Evolutionary conservation across 495 filamentous ascomycete species (phyloP), one percentile per base, ranked within the genome.

Genomic region (Penicillium antarcticum): DNA sequence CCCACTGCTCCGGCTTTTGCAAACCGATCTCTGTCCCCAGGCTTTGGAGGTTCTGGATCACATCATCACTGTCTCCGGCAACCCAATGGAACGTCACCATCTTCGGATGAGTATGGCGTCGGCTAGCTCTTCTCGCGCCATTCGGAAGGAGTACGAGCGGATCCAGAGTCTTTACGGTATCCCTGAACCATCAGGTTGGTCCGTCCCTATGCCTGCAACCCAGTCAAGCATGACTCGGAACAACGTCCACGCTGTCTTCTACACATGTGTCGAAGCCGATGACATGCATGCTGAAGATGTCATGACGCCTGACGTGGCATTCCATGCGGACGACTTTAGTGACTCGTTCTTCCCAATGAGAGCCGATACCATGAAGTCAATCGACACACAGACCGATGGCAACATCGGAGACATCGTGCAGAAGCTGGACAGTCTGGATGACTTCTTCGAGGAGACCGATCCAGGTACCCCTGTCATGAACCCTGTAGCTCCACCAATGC

Each of bases 171-270:
- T 99, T 17, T 99, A 97, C 64, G 94, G 94, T 41, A 97, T 99
- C 51, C 94, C 94, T 2, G 92, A 97, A 63, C 88, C 90, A 21
- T 92, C 87, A 3, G 94, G 94, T 6, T 99, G 94, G 94, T 91
- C 95, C 1, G 88, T 99, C 31, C 94, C 95, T 2, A 87, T 92
- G 69, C 94, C 94, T 16, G 92, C 92, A 3, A 85, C 85, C 41
- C 89, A 96, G 68, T 91, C 92, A 2, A 83, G 82, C 41, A 83
- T 81, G 35, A 97, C 92, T 10, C 79, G 92, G 32, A 80, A 84
- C 48, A 97, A 97, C 61, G 92, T 97, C n/a, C 92, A 97, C 58
- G 89, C 91, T 0, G 91, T 94, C 4, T 96, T 96, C 67, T 94
- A 96, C 66, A 95, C 90, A 44, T 96, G 92, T 53, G 69, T 80